Evolutionary conservation across 352 stramenopile species (phyloP), one percentile per base, ranked within the genome.

Genomic region (Globisporangium splendens): DNA sequence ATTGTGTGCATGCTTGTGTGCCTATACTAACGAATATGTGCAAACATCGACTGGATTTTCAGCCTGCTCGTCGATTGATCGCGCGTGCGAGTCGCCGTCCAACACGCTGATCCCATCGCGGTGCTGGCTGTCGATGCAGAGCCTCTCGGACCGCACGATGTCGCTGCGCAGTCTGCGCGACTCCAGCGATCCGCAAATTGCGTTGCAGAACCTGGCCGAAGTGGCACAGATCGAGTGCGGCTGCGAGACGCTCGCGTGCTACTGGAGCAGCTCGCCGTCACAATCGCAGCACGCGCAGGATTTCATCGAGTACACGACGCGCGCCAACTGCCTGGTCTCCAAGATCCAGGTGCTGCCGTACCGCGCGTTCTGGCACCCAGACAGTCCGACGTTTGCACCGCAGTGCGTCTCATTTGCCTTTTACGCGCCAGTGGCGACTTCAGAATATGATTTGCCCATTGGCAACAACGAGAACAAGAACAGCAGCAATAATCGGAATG

Each of bases 351-450:
- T 91, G n/a, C 55, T 90, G 38, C 82, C 84, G 5, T 93, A 93
- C 64, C 70, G 79, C 28, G 82, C 85, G 13, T 91, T 89, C 46
- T 91, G 79, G 82, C 83, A 91, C 44, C 81, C 84, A 2, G 69
- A 77, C 28, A 88, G 70, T 17, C 82, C 84, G 1, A 89, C 81
- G 47, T 93, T 89, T 61, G 82, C 70, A 0, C 84, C 82, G 0
- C 67, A 72, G 49, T 55, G 71, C 20, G 54, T 89, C 21, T 89
- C 77, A 4, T 82, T 93, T 46, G 66, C 62, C 38, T 76, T 93
- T 24, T 88, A 44, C 17, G 39, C 39, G 39, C 17, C 39, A 80
- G 54, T 12, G 11, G 28, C 28, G 28, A 35, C 28, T 66, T 42
- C 35, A 20, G 21, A 14, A 6, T 4, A 35, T 6, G 28, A 35